Evolutionary conservation across 192 early-diverging fungal species (phyloP), one percentile per base, ranked within the genome.

Genomic region (Radiomyces spectabilis): DNA sequence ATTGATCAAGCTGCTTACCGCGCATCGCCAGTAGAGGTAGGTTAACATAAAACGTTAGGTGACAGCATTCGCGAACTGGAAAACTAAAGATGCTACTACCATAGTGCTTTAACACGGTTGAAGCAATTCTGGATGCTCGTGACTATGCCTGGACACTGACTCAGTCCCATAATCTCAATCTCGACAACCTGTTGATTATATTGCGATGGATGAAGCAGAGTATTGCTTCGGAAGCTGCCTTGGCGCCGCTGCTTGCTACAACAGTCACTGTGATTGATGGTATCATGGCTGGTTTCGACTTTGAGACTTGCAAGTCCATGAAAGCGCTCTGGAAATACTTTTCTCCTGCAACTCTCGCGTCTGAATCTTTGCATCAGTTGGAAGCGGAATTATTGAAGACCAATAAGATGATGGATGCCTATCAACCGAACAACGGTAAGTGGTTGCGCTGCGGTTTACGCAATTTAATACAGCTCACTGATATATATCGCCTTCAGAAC

Each of bases 151-250:
- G 78, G 78, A 39, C 62, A 13, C 44, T 67, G 0, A 55, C 76
- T 30, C 67, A 76, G 33, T 35, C 52, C 1, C 32, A 42, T 29
- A 61, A 58, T 13, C 53, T 83, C 18, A 68, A 67, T 27, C 64
- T 83, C 27, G 84, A 81, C 15, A 70, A 79, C 29, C 52, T 85
- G 13, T 65, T 76, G 59, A 71, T 80, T 12, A 56, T 73, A 13
- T 47, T 80, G 12, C 67, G 73, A 42, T 65, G 79, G 50, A 55
- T 75, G 46, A 19, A 60, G 2, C 45, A 63, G 9, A 40, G 57
- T 31, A 46, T 60, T 25, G 53, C 27, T 38, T 8, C 45, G 2
- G 40, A 42, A n/a, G 22, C 37, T 2, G 40, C 21, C n/a, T n/a
- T n/a, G 10, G 43, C 41, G 0, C 30, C 57, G 10, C 37, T 58